Percentiles rank a stretch among this genome's conserved stretches.
Conservation (phyloP, 1,284 basidiomycete species). For the Malassezia psittaci region DNA sequence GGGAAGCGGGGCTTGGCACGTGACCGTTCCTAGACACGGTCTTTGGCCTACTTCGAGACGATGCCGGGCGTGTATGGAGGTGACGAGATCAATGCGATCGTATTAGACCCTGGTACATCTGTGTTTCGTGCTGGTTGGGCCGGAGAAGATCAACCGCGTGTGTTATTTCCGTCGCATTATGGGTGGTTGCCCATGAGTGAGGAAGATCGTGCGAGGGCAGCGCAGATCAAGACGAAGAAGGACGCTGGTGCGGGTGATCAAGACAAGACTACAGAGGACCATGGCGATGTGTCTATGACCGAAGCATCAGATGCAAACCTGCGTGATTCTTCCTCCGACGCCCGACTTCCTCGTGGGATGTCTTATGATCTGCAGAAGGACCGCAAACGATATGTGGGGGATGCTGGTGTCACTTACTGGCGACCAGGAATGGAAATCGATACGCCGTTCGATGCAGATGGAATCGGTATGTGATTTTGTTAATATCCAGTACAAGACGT, state of each 20-base stretch:
- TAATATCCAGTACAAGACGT: slow-evolving; percentile 16
- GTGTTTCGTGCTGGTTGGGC: slow-evolving; percentile 78
- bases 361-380: slow-evolving; percentile 50
- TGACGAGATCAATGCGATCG: slow-evolving; percentile 87
- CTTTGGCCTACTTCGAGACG: slow-evolving; percentile 4
- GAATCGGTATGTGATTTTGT: slow-evolving; percentile 51
- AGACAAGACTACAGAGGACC: neutral
- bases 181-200: slow-evolving; percentile 57
- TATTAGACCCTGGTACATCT: slow-evolving; percentile 84
- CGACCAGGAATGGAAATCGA: slow-evolving; percentile 73
- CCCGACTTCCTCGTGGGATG: slow-evolving; percentile 16
- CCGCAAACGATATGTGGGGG: slow-evolving; percentile 63
- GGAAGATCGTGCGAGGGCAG: slow-evolving; percentile 35
- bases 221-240: neutral
- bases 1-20: slow-evolving; percentile 1
- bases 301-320: slow-evolving; percentile 1
- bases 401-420: slow-evolving; percentile 86
- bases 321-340: neutral
- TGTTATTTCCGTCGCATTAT: slow-evolving; percentile 78
- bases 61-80: slow-evolving; percentile 47
- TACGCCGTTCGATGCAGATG: slow-evolving; percentile 68
- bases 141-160: slow-evolving; percentile 90
- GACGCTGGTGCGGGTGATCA: neutral
- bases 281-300: slow-evolving; percentile 19
- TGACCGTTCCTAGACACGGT: neutral